Percentiles rank a stretch among this genome's conserved stretches.
Evolutionary conservation across 2,329 filamentous ascomycete species (phyloP).

Genomic region (Alternaria arbusti): DNA sequence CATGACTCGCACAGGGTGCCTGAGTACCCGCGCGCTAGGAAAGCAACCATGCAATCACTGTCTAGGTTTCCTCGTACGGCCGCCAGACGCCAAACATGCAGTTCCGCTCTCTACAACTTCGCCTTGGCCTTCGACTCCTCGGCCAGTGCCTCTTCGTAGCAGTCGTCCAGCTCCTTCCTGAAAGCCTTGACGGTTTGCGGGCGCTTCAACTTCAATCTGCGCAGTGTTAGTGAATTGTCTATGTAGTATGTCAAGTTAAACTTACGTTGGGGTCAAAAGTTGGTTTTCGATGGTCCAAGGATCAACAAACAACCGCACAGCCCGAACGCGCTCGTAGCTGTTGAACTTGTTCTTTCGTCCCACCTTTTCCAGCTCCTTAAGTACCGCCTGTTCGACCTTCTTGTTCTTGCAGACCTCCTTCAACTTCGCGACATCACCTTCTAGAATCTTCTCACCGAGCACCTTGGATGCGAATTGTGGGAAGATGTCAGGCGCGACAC

Average conservation of each 20-base stretch:
- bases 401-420: conserved; percentile 70
- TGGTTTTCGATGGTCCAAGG: conserved; percentile 95
- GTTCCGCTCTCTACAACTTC: conserved; percentile 52
- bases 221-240: conserved; percentile 16
- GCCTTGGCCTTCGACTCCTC: conserved; percentile 51
- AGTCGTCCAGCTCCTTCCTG: conserved; percentile 62
- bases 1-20: not conserved
- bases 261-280: conserved; percentile 85
- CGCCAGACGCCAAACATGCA: conserved; percentile 1
- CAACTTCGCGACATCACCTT: conserved; percentile 71
- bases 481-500: conserved; percentile 84
- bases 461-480: conserved; percentile 80
- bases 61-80: not conserved
- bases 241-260: conserved; percentile 27
- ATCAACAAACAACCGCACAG: conserved; percentile 77
- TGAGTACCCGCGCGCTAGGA: not conserved
- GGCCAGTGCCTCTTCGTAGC: conserved; percentile 64
- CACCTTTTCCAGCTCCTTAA: conserved; percentile 79
- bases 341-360: conserved; percentile 88
- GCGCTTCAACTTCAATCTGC: conserved; percentile 73
- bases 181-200: conserved; percentile 70
- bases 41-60: conserved; percentile 7
- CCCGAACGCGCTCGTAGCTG: conserved; percentile 83
- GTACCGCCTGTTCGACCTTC: conserved; percentile 74
- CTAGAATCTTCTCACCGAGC: conserved; percentile 69